These are phyloP conservation scores for Penicillium sp. DNA, from an alignment of 2,329 filamentous ascomycete species.

Conservation along the genomic window DNA sequence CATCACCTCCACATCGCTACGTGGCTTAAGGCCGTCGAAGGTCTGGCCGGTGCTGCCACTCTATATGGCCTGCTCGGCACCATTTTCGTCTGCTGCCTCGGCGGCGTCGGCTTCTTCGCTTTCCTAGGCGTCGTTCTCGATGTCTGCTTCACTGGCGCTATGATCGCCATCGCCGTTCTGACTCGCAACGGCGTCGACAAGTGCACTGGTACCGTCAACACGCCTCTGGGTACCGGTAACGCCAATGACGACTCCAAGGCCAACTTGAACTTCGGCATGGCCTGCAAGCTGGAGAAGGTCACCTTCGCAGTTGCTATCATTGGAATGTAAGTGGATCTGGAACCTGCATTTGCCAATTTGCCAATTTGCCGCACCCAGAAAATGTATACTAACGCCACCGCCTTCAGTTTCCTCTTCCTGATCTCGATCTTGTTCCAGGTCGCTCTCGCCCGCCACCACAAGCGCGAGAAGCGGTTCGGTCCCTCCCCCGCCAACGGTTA, in stretches of 20 bases:
- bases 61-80: constrained; percentile 73
- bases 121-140: constrained; percentile 73
- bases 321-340: constrained; percentile 59
- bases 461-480: constrained; percentile 70
- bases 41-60: constrained; percentile 70
- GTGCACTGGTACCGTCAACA: constrained; percentile 65
- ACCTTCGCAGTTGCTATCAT: constrained; percentile 76
- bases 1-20: constrained; percentile 62
- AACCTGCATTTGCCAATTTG: neutral
- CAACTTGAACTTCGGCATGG: constrained; percentile 54
- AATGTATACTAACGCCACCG: neutral
- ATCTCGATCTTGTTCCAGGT: constrained; percentile 69
- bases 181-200: constrained; percentile 66
- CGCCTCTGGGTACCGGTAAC: constrained; percentile 66
- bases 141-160: constrained; percentile 69
- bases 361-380: neutral
- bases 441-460: constrained; percentile 66
- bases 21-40: constrained; percentile 71
- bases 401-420: constrained; percentile 68
- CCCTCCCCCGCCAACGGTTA: constrained; percentile 66
- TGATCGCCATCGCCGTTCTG: constrained; percentile 77
- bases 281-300: constrained; percentile 75
- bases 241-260: constrained; percentile 49
- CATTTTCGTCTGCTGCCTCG: constrained; percentile 74
- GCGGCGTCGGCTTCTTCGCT: constrained; percentile 70